These are phyloP conservation scores for Didymella keratinophila DNA, from an alignment of 2,329 filamentous ascomycete genomes.

Conservation along the genomic window DNA sequence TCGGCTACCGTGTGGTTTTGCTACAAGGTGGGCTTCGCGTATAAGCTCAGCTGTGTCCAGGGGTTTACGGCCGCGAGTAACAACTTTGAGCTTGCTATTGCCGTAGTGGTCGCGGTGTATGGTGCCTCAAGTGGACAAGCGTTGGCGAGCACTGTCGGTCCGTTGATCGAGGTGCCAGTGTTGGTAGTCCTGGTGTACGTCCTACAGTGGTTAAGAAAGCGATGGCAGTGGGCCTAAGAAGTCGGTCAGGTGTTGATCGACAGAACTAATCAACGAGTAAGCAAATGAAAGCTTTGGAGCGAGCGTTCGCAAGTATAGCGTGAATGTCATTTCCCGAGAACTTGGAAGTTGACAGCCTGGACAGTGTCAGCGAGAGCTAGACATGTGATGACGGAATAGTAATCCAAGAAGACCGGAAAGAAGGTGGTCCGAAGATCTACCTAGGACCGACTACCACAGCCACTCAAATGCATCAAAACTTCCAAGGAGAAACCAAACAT, in stretches of 20 bases:
- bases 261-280: not conserved
- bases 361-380: not conserved
- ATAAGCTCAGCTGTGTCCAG: slow-evolving; percentile 75
- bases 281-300: not conserved
- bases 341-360: not conserved
- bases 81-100: slow-evolving; percentile 92
- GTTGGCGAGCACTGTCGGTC: slow-evolving; percentile 82
- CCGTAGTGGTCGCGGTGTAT: slow-evolving; percentile 83
- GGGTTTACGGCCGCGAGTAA: slow-evolving; percentile 92
- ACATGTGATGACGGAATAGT: slow-evolving; percentile 6
- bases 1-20: slow-evolving; percentile 69
- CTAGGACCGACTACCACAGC: not conserved
- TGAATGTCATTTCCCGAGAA: not conserved
- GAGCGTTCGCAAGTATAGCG: slow-evolving; percentile 1
- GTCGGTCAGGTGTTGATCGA: slow-evolving; percentile 1
- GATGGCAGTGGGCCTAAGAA: slow-evolving; percentile 60
- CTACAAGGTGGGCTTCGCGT: slow-evolving; percentile 74
- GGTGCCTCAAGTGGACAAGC: slow-evolving; percentile 81
- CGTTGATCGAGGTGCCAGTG: slow-evolving; percentile 86
- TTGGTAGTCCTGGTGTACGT: slow-evolving; percentile 79
- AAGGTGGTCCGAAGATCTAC: slow-evolving; percentile 9
- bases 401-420: not conserved
- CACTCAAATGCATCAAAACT: slow-evolving; percentile 12
- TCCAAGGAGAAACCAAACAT: slow-evolving; percentile 9
- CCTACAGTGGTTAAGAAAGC: slow-evolving; percentile 65